phyloP scores from a whole-genome alignment of 768 basidiomycete species.

The Nidularia pulvinata region DNA sequence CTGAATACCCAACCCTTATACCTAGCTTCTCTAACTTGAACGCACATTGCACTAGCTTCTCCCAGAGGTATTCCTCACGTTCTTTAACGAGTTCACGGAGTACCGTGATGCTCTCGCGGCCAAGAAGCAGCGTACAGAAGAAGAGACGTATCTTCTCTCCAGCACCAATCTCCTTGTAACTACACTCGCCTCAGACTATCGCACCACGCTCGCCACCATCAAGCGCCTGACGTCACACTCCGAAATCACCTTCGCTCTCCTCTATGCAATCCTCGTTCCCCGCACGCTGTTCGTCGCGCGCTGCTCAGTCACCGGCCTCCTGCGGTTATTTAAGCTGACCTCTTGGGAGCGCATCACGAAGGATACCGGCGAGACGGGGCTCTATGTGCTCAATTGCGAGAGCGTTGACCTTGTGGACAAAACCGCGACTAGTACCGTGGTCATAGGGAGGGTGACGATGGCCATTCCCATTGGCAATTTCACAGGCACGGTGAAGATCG shows the following conservation, averaged over 20 bases:
- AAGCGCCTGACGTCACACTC: conserved; percentile 46
- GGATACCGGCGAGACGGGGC: conserved; percentile 17
- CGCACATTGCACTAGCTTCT: conserved; percentile 35
- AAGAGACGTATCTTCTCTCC: conserved; percentile 39
- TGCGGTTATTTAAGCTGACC: conserved; percentile 45
- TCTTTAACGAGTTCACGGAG: conserved; percentile 41
- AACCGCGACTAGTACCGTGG: conserved; percentile 26
- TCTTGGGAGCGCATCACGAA: conserved; percentile 34
- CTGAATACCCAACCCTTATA: too few species aligned
- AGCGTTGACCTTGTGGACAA: conserved; percentile 51
- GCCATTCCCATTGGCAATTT: conserved; percentile 38
- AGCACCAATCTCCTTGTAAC: conserved; percentile 49
- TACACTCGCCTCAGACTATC: conserved; percentile 49
- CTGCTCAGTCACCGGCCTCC: conserved; percentile 54
- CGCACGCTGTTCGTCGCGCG: conserved; percentile 46
- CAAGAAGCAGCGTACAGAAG: conserved; percentile 31
- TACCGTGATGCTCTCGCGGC: conserved; percentile 37
- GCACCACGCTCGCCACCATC: conserved; percentile 42
- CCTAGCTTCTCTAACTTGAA: background rate
- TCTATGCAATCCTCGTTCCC: conserved; percentile 57
- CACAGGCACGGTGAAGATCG: conserved; percentile 51
- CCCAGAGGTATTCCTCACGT: conserved; percentile 56
- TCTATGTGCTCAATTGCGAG: conserved; percentile 47
- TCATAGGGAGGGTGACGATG: conserved; percentile 37
- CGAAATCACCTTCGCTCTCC: conserved; percentile 57